A percentile compares a stretch with the other conserved stretches of the same genome.
These are phyloP conservation scores for Alternaria infectoria DNA, from an alignment of 2,329 filamentous ascomycete species.

Conservation along the genomic window DNA sequence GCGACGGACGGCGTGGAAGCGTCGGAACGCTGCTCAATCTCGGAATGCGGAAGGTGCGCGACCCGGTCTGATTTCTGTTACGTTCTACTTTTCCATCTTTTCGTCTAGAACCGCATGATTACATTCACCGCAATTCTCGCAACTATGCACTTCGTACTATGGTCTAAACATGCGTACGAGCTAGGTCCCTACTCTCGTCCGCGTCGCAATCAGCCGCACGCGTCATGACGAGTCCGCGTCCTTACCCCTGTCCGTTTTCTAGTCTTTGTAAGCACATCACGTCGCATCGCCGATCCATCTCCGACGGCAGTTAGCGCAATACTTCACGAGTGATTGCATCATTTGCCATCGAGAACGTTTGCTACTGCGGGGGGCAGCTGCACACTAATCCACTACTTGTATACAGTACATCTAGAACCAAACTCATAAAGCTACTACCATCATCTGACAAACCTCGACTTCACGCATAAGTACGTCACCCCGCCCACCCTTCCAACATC, in stretches of 20 bases:
- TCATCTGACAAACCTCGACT: not conserved
- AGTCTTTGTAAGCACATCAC: slow-evolving; percentile 17
- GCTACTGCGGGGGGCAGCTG: slow-evolving; percentile 37
- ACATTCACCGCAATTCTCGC: not conserved
- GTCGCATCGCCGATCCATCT: slow-evolving; percentile 11
- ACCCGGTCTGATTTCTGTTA: slow-evolving; percentile 2
- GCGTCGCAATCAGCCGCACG: slow-evolving; percentile 6
- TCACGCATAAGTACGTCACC: not conserved
- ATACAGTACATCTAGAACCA: slow-evolving; percentile 20
- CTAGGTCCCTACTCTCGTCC: slow-evolving; percentile 2
- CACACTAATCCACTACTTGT: slow-evolving; percentile 31
- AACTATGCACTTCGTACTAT: not conserved
- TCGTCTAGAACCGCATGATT: not conserved
- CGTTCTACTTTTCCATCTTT: not conserved
- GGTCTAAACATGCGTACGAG: not conserved
- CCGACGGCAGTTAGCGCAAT: slow-evolving; percentile 11
- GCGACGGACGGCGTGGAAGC: slow-evolving; percentile 8
- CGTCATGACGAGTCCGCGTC: slow-evolving; percentile 3
- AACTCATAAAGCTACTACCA: not conserved
- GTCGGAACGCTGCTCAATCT: slow-evolving; percentile 19
- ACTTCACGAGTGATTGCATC: slow-evolving; percentile 37
- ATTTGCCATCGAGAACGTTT: slow-evolving; percentile 24
- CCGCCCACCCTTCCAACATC: not conserved
- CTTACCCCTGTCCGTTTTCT: not conserved
- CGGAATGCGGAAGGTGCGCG: slow-evolving; percentile 26